phyloP scores from a whole-genome alignment of 768 basidiomycete species.

The Russula earlei region DNA sequence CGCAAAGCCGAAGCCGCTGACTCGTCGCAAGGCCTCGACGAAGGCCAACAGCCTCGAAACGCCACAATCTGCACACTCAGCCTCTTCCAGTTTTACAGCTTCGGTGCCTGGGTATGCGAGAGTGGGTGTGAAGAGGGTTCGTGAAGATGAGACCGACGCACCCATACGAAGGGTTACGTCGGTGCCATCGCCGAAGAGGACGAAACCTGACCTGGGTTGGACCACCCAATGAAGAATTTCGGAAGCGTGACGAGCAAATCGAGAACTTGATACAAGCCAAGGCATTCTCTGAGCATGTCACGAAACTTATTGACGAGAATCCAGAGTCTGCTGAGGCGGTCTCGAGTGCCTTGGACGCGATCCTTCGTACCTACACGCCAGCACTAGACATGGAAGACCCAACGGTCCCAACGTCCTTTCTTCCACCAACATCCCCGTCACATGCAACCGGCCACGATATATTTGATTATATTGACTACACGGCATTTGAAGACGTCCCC shows the following conservation, averaged over 20 bases:
- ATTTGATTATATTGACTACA: no score
- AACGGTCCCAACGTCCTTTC: slow-evolving; percentile 19
- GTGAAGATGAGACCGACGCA: slow-evolving; percentile 36
- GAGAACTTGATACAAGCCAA: slow-evolving; percentile 45
- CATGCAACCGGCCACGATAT: slow-evolving; percentile 30
- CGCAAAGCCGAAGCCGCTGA: slow-evolving; percentile 39
- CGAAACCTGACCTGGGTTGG: slow-evolving; percentile 66
- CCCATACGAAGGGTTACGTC: slow-evolving; percentile 26
- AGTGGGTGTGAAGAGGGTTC: slow-evolving; percentile 36
- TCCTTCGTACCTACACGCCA: slow-evolving; percentile 46
- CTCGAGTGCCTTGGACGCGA: slow-evolving; percentile 51
- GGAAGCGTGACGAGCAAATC: slow-evolving; percentile 23
- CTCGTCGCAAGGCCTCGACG: slow-evolving; percentile 28
- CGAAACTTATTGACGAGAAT: slow-evolving; percentile 50
- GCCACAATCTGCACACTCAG: slow-evolving; percentile 13
- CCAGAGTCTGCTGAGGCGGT: slow-evolving; percentile 31
- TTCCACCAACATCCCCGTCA: slow-evolving; percentile 21
- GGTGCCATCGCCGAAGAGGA: slow-evolving; percentile 62
- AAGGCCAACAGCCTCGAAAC: slow-evolving; percentile 18
- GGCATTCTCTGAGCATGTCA: slow-evolving; percentile 54
- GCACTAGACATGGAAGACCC: slow-evolving; percentile 34
- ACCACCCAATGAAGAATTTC: slow-evolving; percentile 36
- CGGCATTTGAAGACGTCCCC: no score
- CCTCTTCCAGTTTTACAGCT: slow-evolving; percentile 2
- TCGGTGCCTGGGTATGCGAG: slow-evolving; percentile 18